Evolutionary conservation across 2,329 filamentous ascomycete genomes (phyloP).

Genomic region (Tolypocladium amazonense): DNA sequence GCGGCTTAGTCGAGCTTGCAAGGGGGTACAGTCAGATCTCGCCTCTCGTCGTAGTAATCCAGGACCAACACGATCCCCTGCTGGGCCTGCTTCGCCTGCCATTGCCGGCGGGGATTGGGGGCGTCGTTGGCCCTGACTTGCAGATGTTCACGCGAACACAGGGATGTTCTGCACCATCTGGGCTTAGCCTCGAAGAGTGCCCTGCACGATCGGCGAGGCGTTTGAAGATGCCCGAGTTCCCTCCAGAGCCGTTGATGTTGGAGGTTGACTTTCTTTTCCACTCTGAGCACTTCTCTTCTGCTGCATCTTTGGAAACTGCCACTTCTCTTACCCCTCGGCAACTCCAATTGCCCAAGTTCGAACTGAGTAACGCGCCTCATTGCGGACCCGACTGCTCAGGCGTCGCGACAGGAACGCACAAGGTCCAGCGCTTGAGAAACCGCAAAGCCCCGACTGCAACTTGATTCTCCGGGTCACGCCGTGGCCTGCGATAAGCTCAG

Average conservation of each 20-base stretch:
- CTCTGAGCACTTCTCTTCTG: not conserved
- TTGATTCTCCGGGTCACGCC: not conserved
- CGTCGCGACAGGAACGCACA: too few species aligned
- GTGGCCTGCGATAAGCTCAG: not conserved
- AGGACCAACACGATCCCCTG: not conserved
- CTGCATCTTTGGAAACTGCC: not conserved
- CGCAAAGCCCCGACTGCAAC: not conserved
- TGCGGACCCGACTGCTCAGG: not conserved
- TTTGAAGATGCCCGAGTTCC: not conserved
- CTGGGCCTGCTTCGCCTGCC: not conserved
- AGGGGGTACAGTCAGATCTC: not conserved
- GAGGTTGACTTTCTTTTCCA: not conserved
- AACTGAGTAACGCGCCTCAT: not conserved
- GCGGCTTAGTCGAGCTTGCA: not conserved
- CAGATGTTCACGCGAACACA: not conserved
- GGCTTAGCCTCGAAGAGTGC: not conserved
- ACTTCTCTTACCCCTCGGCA: not conserved
- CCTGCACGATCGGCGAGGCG: not conserved
- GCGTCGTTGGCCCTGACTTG: not conserved
- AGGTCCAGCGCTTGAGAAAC: not conserved
- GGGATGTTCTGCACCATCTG: not conserved
- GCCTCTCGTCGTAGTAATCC: not conserved
- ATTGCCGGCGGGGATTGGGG: not conserved
- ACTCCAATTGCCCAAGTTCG: not conserved
- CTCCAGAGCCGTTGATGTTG: not conserved